phyloP scores from a whole-genome alignment of 1,284 basidiomycete species.

The Erythrobasidium hasegawianum region DNA sequence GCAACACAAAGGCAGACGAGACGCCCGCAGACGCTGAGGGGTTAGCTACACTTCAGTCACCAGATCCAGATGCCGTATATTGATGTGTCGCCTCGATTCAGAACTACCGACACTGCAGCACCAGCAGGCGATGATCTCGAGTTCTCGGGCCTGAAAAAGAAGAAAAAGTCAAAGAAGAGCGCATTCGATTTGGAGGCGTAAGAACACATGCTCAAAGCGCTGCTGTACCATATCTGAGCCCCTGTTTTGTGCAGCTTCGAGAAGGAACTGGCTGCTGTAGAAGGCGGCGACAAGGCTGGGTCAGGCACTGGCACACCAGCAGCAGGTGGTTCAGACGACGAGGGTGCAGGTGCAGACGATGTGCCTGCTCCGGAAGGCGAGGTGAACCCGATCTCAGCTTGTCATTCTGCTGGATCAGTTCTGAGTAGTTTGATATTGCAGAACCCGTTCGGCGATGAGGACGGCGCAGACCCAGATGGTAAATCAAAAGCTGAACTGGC shows the following conservation, averaged over 20 bases:
- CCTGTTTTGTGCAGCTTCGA: constrained; percentile 60
- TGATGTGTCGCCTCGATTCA: background rate
- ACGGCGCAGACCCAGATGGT: constrained; percentile 65
- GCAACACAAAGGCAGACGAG: constrained; percentile 28
- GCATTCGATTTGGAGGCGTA: constrained; percentile 61
- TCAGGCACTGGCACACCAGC: constrained; percentile 28
- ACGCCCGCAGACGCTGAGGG: constrained; percentile 31
- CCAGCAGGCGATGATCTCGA: constrained; percentile 47
- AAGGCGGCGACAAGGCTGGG: constrained; percentile 35
- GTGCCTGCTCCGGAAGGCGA: constrained; percentile 52
- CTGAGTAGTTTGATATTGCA: too few relatives aligned
- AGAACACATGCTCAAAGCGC: too few relatives aligned
- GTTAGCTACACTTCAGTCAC: constrained; percentile 33
- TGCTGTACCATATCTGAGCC: too few relatives aligned
- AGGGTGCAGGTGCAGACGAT: constrained; percentile 49
- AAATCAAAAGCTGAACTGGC: constrained; percentile 57
- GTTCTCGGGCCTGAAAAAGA: constrained; percentile 53
- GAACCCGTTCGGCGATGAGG: constrained; percentile 46
- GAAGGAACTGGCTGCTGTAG: constrained; percentile 68
- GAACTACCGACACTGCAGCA: constrained; percentile 24
- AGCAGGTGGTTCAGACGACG: constrained; percentile 27
- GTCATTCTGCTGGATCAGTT: too few relatives aligned
- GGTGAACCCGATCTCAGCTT: constrained; percentile 17
- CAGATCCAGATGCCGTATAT: background rate
- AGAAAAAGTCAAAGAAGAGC: constrained; percentile 55